Percentiles rank a stretch among this genome's conserved stretches.
Conservation (phyloP, 441 rosid genomes). For the Pelargonium australe region DNA sequence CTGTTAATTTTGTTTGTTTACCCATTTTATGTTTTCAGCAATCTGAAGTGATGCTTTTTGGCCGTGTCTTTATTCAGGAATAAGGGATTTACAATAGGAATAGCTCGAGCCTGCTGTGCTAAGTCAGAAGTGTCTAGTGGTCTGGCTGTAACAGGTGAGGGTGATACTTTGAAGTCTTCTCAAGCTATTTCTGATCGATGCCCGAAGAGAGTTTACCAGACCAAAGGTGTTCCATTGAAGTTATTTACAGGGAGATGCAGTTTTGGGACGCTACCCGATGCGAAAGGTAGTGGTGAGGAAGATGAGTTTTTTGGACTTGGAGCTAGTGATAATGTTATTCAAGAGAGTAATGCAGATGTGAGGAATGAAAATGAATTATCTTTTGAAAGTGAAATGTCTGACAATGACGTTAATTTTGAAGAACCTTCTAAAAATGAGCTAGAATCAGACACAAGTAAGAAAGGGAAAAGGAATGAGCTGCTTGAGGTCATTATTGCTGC, state of each 20-base stretch:
- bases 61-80: neutral
- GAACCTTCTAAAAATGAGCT: neutral
- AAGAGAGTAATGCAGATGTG: neutral
- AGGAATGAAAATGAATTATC: neutral
- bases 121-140: neutral
- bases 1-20: neutral
- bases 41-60: neutral
- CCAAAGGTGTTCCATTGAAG: neutral
- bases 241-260: neutral
- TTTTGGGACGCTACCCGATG: neutral
- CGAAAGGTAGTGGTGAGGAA: neutral
- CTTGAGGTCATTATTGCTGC: neutral
- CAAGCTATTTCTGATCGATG: neutral
- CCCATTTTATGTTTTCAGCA: neutral
- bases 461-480: neutral
- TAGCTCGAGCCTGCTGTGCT: neutral
- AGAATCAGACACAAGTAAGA: neutral
- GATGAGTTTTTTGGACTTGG: constrained; percentile 1
- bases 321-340: neutral
- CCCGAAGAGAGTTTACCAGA: neutral
- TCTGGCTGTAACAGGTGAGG: neutral
- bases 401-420: neutral
- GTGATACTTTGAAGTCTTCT: neutral
- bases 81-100: neutral
- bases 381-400: neutral